Evolutionary conservation across 768 basidiomycete genomes (phyloP).

Genomic region (Peribolospora kevripleyi): DNA sequence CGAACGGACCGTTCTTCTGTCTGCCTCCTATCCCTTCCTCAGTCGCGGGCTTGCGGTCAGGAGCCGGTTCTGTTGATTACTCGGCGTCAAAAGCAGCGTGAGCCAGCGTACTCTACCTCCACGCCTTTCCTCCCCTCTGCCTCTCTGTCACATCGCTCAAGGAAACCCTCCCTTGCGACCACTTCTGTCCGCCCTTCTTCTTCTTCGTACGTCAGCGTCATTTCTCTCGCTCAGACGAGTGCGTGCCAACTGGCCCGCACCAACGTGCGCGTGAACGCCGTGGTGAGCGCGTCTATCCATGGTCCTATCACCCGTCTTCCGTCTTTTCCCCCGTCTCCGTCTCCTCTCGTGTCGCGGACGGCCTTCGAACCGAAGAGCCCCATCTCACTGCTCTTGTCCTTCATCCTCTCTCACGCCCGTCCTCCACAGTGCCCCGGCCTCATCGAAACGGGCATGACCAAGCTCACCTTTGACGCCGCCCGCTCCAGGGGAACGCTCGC

Average conservation of each 20-base stretch:
- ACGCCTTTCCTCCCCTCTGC: not conserved
- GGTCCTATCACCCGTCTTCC: not conserved
- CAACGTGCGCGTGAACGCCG: constrained; percentile 58
- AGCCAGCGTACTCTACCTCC: constrained; percentile 15
- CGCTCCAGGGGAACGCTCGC: constrained; percentile 42
- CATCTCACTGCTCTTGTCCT: too few species aligned
- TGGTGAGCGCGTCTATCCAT: not conserved
- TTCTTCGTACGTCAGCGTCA: constrained; percentile 32
- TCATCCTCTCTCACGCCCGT: not conserved
- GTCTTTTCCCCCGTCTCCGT: not conserved
- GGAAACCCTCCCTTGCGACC: too few species aligned
- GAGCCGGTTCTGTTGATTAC: constrained; percentile 53
- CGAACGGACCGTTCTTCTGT: not conserved
- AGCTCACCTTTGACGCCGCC: constrained; percentile 47
- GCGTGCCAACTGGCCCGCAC: constrained; percentile 55
- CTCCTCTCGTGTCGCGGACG: not conserved
- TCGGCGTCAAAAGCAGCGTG: constrained; percentile 53
- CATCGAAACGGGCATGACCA: constrained; percentile 84
- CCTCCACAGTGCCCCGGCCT: constrained; percentile 46
- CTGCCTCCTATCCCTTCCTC: not conserved
- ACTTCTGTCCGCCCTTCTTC: not conserved
- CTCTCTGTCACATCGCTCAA: not conserved
- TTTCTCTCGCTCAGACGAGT: constrained; percentile 61
- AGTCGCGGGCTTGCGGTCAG: constrained; percentile 65
- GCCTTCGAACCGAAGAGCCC: not conserved